phyloP scores from a whole-genome alignment of 2,329 filamentous ascomycete species.

The Saccharata proteae region DNA sequence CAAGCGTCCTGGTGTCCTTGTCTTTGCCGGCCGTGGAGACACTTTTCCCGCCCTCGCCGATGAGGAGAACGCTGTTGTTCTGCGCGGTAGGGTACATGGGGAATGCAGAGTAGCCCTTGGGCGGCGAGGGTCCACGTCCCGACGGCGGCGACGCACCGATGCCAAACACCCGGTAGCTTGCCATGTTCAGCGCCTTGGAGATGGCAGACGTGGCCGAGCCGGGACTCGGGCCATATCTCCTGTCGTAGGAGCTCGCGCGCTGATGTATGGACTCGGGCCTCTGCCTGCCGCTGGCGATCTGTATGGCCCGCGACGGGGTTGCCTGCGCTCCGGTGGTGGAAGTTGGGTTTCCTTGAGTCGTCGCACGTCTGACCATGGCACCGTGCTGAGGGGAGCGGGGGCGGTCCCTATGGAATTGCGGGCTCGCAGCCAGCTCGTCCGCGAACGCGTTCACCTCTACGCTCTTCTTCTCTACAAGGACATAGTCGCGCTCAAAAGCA shows the following conservation, averaged over 20 bases:
- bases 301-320: constrained; percentile 59
- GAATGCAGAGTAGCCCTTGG: constrained; percentile 66
- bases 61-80: constrained; percentile 53
- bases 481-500: constrained; percentile 85
- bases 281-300: constrained; percentile 56
- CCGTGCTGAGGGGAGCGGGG: constrained; percentile 43
- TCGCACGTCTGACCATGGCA: constrained; percentile 61
- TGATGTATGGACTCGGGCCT: constrained; percentile 51
- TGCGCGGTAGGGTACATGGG: constrained; percentile 65
- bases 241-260: constrained; percentile 69
- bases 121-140: constrained; percentile 54
- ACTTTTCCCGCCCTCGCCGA: constrained; percentile 50
- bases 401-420: constrained; percentile 40
- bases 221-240: constrained; percentile 59
- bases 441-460: constrained; percentile 97
- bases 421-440: constrained; percentile 82
- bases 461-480: constrained; percentile 85
- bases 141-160: constrained; percentile 56
- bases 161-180: constrained; percentile 64
- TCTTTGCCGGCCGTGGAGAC: constrained; percentile 44
- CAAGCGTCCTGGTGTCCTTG: constrained; percentile 67
- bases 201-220: constrained; percentile 81
- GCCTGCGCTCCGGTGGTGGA: constrained; percentile 59
- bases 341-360: constrained; percentile 60
- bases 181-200: constrained; percentile 88